phyloP scores from a whole-genome alignment of 495 filamentous ascomycete genomes.

The Penicillium cataractarum region DNA sequence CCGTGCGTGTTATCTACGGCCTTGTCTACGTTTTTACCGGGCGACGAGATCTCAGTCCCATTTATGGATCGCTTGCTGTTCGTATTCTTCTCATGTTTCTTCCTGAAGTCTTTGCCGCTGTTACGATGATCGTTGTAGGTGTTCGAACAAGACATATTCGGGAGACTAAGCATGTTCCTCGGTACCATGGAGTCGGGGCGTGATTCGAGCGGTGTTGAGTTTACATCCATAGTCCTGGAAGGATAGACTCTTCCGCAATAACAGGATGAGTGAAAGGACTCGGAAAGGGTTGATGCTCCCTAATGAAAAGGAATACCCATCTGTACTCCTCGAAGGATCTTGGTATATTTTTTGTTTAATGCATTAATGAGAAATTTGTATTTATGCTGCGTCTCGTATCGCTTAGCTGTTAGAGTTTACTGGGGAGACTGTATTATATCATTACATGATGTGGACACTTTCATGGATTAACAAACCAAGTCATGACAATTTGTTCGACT shows the following conservation, averaged over 20 bases:
- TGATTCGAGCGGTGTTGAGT: too few relatives aligned
- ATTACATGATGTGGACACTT: neutral
- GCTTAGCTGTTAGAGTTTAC: neutral
- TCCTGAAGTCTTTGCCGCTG: constrained; percentile 3
- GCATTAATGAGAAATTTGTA: neutral
- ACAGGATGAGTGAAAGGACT: too few relatives aligned
- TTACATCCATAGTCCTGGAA: too few relatives aligned
- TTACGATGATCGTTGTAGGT: constrained; percentile 1
- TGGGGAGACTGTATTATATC: neutral
- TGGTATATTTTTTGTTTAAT: too few relatives aligned
- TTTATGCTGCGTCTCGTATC: neutral
- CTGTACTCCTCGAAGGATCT: too few relatives aligned
- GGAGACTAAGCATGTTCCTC: neutral
- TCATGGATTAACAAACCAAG: neutral
- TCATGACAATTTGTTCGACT: neutral
- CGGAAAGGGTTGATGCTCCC: too few relatives aligned
- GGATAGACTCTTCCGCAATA: too few relatives aligned
- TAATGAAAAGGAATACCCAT: too few relatives aligned
- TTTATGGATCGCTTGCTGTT: constrained; percentile 9
- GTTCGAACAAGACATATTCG: neutral
- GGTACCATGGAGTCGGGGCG: neutral
- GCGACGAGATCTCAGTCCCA: constrained; percentile 8
- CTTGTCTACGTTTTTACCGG: neutral
- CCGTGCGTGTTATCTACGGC: neutral
- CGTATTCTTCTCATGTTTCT: constrained; percentile 15